Evolutionary conservation across 441 rosid species (phyloP).

Genomic region (Adansonia gregorii): DNA sequence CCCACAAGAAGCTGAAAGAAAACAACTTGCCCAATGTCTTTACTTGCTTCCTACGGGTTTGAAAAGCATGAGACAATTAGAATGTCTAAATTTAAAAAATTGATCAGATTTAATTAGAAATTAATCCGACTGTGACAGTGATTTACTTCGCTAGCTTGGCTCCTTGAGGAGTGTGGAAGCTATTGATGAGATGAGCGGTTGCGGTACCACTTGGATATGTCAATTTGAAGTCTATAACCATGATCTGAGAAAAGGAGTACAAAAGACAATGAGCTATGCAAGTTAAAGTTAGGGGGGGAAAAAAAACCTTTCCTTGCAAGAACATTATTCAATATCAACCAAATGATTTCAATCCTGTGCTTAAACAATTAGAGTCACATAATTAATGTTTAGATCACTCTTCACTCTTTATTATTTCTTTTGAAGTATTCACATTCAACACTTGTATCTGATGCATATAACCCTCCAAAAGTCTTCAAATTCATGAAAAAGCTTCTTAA

Average conservation of each 20-base stretch:
- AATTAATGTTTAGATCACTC: too few species aligned
- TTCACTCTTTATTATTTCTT: too few species aligned
- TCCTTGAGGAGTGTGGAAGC: conserved; percentile 92
- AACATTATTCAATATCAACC: not conserved
- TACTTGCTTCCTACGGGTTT: conserved; percentile 73
- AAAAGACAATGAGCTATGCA: not conserved
- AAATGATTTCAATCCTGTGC: not conserved
- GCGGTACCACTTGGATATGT: conserved; percentile 97
- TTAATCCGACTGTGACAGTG: not conserved
- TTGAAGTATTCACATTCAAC: too few species aligned
- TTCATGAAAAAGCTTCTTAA: too few species aligned
- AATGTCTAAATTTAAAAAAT: not conserved
- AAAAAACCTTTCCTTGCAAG: not conserved
- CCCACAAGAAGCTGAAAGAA: conserved; percentile 86
- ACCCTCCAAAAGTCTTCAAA: too few species aligned
- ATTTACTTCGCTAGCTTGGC: conserved; percentile 81
- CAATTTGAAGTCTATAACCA: conserved; percentile 88
- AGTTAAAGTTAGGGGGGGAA: not conserved
- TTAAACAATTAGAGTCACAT: not conserved
- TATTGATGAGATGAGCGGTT: conserved; percentile 91
- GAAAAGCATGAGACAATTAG: conserved; percentile 24
- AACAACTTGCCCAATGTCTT: conserved; percentile 72
- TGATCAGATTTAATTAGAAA: not conserved
- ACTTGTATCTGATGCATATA: too few species aligned
- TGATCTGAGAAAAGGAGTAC: conserved; percentile 50